Evolutionary conservation across 768 basidiomycete genomes (phyloP).

Genomic region (Gymnopilus dilepis): DNA sequence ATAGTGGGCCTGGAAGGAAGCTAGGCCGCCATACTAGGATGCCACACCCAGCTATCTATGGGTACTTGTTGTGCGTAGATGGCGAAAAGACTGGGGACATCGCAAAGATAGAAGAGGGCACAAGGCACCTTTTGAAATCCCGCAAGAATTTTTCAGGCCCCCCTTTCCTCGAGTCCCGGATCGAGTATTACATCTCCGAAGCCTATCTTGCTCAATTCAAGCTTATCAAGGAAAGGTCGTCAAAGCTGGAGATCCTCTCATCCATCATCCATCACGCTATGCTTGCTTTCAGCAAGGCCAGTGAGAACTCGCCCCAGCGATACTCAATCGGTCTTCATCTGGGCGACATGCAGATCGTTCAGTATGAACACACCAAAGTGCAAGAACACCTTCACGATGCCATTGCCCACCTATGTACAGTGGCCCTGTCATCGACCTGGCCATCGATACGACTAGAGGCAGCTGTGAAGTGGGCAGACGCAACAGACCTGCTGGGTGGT

Average conservation of each 20-base stretch:
- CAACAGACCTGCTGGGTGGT: background rate
- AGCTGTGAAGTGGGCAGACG: constrained; percentile 10
- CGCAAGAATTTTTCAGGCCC: constrained; percentile 8
- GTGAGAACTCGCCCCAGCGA: constrained; percentile 1
- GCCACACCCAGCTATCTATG: background rate
- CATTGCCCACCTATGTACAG: background rate
- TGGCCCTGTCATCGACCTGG: constrained; percentile 7
- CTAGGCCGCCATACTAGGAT: background rate
- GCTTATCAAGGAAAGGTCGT: background rate
- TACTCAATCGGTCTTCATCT: background rate
- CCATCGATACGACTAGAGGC: constrained; percentile 7
- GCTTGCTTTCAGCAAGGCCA: constrained; percentile 6
- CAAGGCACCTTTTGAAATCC: background rate
- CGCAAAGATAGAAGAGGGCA: background rate
- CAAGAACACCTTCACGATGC: background rate
- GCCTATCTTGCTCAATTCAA: background rate
- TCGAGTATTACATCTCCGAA: constrained; percentile 11
- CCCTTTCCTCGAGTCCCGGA: background rate
- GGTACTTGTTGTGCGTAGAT: background rate
- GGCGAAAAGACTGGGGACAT: background rate
- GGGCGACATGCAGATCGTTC: background rate
- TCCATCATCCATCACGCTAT: background rate
- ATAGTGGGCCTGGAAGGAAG: background rate
- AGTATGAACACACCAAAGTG: background rate
- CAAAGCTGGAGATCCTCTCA: background rate